A percentile compares a stretch with the other conserved stretches of the same genome.
These are phyloP conservation scores for Fusarium tupiense DNA, from an alignment of 2,329 filamentous ascomycete species.

Conservation along the genomic window DNA sequence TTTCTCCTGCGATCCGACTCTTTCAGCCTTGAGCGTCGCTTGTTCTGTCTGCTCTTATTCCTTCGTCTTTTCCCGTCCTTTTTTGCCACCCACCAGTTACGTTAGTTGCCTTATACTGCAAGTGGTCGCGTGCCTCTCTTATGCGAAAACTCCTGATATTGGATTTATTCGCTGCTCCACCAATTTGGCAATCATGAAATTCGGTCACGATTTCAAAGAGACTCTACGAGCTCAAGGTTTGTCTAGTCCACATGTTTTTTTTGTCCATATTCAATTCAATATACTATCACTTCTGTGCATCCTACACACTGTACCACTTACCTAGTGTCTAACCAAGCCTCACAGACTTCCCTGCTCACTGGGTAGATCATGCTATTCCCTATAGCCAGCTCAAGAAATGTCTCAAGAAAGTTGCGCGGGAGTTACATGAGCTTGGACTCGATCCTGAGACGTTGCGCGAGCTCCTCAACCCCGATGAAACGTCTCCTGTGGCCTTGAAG, in stretches of 20 bases:
- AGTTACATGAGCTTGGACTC: constrained; percentile 77
- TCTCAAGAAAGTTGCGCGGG: constrained; percentile 80
- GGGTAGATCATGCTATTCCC: constrained; percentile 79
- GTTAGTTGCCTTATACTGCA: constrained; percentile 20
- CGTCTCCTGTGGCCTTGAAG: constrained; percentile 58
- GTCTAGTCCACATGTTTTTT: not conserved
- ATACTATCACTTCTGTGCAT: not conserved
- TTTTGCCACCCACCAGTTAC: constrained; percentile 15
- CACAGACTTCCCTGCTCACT: constrained; percentile 75
- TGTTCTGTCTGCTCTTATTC: not conserved
- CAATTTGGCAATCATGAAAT: constrained; percentile 73
- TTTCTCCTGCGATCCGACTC: not conserved
- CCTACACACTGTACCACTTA: not conserved
- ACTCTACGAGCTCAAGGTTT: constrained; percentile 70
- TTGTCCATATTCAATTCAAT: not conserved
- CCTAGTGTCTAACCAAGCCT: not conserved
- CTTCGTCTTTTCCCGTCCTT: not conserved
- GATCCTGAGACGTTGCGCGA: constrained; percentile 75
- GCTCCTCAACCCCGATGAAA: constrained; percentile 64
- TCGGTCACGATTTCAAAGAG: constrained; percentile 80
- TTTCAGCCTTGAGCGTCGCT: constrained; percentile 3
- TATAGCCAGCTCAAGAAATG: constrained; percentile 90
- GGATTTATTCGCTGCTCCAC: constrained; percentile 2
- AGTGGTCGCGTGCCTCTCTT: constrained; percentile 35
- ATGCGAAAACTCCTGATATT: constrained; percentile 21